A percentile compares a stretch with the other conserved stretches of the same genome.
These are phyloP conservation scores for Torrubiella hemipterigena DNA, from an alignment of 2,329 filamentous ascomycete genomes.

Conservation along the genomic window DNA sequence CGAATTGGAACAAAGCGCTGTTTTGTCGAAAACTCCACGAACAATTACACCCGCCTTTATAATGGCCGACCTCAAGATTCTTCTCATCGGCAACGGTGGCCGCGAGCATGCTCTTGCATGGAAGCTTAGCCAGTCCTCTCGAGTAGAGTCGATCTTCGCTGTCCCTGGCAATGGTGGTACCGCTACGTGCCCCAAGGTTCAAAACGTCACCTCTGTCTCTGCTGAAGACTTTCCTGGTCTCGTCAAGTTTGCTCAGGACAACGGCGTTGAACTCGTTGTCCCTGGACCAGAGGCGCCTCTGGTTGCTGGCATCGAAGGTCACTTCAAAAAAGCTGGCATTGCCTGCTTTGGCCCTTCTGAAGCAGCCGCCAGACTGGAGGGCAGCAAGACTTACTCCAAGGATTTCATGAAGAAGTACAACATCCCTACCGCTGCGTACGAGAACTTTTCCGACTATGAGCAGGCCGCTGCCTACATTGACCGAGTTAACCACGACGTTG, in stretches of 20 bases:
- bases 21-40: slow-evolving; percentile 13
- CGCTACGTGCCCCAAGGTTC: slow-evolving; percentile 54
- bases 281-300: slow-evolving; percentile 90
- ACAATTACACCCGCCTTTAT: slow-evolving; percentile 14
- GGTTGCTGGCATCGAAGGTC: slow-evolving; percentile 77
- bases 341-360: slow-evolving; percentile 77
- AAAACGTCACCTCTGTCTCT: slow-evolving; percentile 58
- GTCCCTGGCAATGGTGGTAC: slow-evolving; percentile 80
- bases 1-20: neutral
- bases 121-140: slow-evolving; percentile 77
- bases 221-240: slow-evolving; percentile 69
- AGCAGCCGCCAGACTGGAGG: slow-evolving; percentile 80
- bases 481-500: slow-evolving; percentile 57
- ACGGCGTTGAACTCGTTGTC: slow-evolving; percentile 70
- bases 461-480: slow-evolving; percentile 65
- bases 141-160: slow-evolving; percentile 71
- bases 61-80: slow-evolving; percentile 46
- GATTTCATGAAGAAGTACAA: slow-evolving; percentile 90
- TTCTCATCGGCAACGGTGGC: slow-evolving; percentile 87
- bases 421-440: slow-evolving; percentile 84
- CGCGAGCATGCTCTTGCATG: slow-evolving; percentile 90
- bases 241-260: slow-evolving; percentile 60
- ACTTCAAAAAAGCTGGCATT: slow-evolving; percentile 65
- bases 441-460: slow-evolving; percentile 73
- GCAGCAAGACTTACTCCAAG: slow-evolving; percentile 93